Conservation (phyloP, 768 basidiomycete species). For the Pleurotus eryngii region DNA sequence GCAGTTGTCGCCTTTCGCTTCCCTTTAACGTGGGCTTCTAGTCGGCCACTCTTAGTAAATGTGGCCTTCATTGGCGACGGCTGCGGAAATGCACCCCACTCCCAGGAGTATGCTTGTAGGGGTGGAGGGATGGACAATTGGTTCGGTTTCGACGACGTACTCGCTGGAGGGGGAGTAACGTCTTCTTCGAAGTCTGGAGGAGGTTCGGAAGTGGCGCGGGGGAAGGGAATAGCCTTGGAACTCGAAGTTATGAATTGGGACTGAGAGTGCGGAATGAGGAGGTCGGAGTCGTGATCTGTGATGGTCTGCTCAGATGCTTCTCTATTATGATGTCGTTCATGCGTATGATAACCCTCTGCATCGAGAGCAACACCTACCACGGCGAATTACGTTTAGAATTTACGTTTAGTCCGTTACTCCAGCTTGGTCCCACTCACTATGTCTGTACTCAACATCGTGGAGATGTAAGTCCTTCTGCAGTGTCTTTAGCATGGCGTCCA, state of each 20-base stretch:
- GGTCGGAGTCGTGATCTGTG: slow-evolving; percentile 26
- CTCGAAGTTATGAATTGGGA: slow-evolving; percentile 10
- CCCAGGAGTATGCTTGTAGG: slow-evolving; percentile 83
- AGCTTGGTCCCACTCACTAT: slow-evolving; percentile 33
- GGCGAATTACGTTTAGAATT: not conserved
- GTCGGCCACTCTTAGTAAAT: slow-evolving; percentile 45
- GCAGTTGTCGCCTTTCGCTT: slow-evolving; percentile 24
- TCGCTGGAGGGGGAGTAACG: slow-evolving; percentile 7
- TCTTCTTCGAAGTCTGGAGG: slow-evolving; percentile 42
- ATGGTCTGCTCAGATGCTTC: slow-evolving; percentile 41
- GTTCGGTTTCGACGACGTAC: slow-evolving; percentile 11
- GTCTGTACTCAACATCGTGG: slow-evolving; percentile 61
- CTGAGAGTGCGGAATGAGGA: slow-evolving; percentile 16
- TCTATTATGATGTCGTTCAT: slow-evolving; percentile 40
- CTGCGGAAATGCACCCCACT: slow-evolving; percentile 89
- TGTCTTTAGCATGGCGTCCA: slow-evolving; percentile 49
- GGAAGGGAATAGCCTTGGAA: slow-evolving; percentile 25
- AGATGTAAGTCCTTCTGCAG: slow-evolving; percentile 38
- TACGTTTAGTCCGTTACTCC: no score
- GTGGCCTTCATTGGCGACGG: slow-evolving; percentile 62
- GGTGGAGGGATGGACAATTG: slow-evolving; percentile 15
- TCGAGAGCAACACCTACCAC: slow-evolving; percentile 73
- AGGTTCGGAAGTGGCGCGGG: slow-evolving; percentile 61
- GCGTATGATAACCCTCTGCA: slow-evolving; percentile 75
- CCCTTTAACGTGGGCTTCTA: slow-evolving; percentile 19